Evolutionary conservation across 2,329 filamentous ascomycete genomes (phyloP).

Genomic region (Cordyceps cateniannulata): DNA sequence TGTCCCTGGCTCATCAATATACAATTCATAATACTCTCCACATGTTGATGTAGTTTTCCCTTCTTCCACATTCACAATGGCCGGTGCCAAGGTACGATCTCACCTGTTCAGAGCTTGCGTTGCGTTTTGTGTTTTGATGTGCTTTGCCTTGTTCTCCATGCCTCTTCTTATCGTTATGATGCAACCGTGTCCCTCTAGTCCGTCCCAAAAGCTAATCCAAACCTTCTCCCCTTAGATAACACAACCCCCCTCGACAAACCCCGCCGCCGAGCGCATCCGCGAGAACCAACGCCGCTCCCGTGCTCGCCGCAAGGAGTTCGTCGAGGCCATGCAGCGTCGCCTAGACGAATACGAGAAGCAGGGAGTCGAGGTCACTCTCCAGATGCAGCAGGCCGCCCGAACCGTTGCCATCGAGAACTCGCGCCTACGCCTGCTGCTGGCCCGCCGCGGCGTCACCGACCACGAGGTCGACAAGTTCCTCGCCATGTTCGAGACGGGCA

Average conservation of each 20-base stretch:
- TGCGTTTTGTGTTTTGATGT: not conserved
- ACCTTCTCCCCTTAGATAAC: not conserved
- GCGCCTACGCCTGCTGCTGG: slow-evolving; percentile 36
- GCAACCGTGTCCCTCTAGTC: not conserved
- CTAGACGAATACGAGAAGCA: slow-evolving; percentile 41
- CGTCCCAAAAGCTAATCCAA: not conserved
- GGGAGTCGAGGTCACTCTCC: slow-evolving; percentile 41
- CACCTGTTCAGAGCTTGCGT: not conserved
- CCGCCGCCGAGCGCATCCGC: slow-evolving; percentile 32
- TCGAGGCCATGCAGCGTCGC: slow-evolving; percentile 40
- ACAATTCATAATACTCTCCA: not conserved
- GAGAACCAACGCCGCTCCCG: slow-evolving; percentile 49
- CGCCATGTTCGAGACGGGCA: slow-evolving; percentile 25
- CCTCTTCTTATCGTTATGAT: not conserved
- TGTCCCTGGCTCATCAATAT: not conserved
- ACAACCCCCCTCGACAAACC: slow-evolving; percentile 15
- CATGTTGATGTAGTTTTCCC: slow-evolving; percentile 8
- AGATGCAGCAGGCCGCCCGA: slow-evolving; percentile 48
- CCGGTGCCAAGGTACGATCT: slow-evolving; percentile 11
- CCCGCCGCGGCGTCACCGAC: slow-evolving; percentile 30
- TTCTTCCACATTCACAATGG: slow-evolving; percentile 2
- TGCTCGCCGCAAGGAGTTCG: slow-evolving; percentile 43
- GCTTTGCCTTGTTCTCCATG: not conserved
- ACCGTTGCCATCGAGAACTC: slow-evolving; percentile 43
- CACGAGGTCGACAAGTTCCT: slow-evolving; percentile 35